Base-by-base conservation (phyloP, 169 alveolate genomes). In the Eimeria praecox region DNA sequence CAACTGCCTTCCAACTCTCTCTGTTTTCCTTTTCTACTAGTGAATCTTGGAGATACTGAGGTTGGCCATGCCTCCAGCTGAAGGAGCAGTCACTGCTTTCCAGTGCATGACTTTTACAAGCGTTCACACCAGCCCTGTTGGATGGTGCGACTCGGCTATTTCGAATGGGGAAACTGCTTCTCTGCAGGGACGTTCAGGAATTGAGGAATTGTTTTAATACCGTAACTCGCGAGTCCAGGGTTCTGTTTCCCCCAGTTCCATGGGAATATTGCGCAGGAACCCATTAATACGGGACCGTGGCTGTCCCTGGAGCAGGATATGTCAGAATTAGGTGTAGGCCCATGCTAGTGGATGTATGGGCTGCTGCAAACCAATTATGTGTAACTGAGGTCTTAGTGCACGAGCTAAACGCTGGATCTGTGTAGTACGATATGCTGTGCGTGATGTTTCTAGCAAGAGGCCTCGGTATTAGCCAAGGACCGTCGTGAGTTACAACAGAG, bases 131-230 rank as follows among this genome's bases (percentile, higher is more conserved):
- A 6, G 80, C 49, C 44, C 49, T 8, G 24, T 14, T 33, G 2
- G 49, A 69, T 69, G 80, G 80, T 69, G 80, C 80, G n/a, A 16
- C 80, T 69, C 49, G 14, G n/a, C 35, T n/a, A 69, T 69, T 69
- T 69, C 75, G 8, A 30, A 30, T 35, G 9, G 44, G 49, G 35
- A 35, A 33, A 35, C 46, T 27, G 80, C 6, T 69, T 69, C 46
- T 69, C n/a, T 35, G 46, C 18, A 12, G 12, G 49, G 10, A 33
- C 5, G 14, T 69, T 12, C 46, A 14, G 49, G 44, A 69, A 27
- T 4, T 27, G 46, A 30, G 10, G n/a, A 14, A 14, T 0, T 33
- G 8, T 8, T 33, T 64, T 22, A 20, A 42, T 9, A 3, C n/a
- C 46, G 49, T 30, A 69, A 69, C 80, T 0, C 22, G 44, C 80